Evolutionary conservation across 345 rosid species (phyloP).

Genomic region (Pistacia atlantica): DNA sequence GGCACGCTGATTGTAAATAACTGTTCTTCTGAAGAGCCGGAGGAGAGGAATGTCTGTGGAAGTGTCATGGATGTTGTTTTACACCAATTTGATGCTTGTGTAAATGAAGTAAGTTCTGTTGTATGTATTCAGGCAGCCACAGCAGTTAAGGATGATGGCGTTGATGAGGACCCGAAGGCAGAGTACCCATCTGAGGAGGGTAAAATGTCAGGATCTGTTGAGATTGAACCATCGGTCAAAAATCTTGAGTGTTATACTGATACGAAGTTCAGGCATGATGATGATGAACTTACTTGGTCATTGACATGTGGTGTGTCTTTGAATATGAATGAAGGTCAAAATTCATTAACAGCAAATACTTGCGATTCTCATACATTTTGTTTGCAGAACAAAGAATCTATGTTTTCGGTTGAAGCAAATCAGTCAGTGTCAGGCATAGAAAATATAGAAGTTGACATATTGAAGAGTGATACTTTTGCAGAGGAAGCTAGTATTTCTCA

Average conservation of each 20-base stretch:
- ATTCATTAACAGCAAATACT: too few species aligned
- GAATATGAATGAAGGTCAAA: too few species aligned
- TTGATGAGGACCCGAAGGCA: conserved; percentile 16
- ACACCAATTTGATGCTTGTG: conserved; percentile 19
- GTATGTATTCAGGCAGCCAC: conserved; percentile 5
- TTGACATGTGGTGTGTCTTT: too few species aligned
- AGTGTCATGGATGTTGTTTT: conserved; percentile 18
- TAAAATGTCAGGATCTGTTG: too few species aligned
- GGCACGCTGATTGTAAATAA: too few species aligned
- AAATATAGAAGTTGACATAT: conserved; percentile 20
- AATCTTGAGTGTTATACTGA: too few species aligned
- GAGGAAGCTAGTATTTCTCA: too few species aligned
- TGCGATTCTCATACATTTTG: too few species aligned
- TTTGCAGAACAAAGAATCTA: too few species aligned
- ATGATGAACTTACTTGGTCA: conserved; percentile 7
- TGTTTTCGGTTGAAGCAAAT: too few species aligned
- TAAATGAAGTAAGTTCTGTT: conserved; percentile 22
- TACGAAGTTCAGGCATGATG: background rate
- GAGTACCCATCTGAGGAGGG: conserved; percentile 12
- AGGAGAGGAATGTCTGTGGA: conserved; percentile 17
- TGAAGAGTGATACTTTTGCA: too few species aligned
- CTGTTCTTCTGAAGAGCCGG: background rate
- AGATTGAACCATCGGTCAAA: too few species aligned
- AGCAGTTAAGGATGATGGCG: conserved; percentile 22
- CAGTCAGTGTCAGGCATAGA: background rate